Conservation (phyloP, 495 filamentous ascomycete genomes). For the Neurospora sp. region DNA sequence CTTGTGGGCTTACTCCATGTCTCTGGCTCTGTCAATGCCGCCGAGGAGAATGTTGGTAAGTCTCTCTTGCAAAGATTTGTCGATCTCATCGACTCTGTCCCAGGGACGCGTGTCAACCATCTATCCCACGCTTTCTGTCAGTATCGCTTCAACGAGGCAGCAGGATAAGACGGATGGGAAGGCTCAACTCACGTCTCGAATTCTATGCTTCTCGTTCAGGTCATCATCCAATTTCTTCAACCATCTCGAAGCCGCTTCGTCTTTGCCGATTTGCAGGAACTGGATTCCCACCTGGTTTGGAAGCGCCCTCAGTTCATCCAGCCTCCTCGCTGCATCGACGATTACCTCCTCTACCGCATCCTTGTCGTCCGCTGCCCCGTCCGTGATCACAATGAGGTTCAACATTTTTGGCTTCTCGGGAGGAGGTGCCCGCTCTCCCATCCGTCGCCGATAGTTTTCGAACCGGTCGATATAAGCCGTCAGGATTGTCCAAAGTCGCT, state of each 20-base stretch:
- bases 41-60: constrained; percentile 9
- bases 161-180: not conserved
- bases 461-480: constrained; percentile 40
- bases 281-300: constrained; percentile 79
- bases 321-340: constrained; percentile 48
- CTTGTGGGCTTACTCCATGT: not conserved
- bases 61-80: constrained; percentile 6
- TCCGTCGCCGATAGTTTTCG: constrained; percentile 10
- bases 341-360: constrained; percentile 48
- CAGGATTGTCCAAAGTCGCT: constrained; percentile 55
- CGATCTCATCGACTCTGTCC: constrained; percentile 2
- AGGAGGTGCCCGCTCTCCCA: constrained; percentile 10
- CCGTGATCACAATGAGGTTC: constrained; percentile 80
- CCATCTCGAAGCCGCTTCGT: constrained; percentile 38
- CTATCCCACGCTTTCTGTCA: not conserved
- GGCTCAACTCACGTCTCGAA: constrained; percentile 7
- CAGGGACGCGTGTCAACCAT: constrained; percentile 13
- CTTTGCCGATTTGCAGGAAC: constrained; percentile 78
- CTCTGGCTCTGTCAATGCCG: constrained; percentile 1
- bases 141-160: not conserved
- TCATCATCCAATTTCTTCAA: constrained; percentile 6
- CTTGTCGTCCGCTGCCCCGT: constrained; percentile 71
- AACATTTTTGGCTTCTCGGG: constrained; percentile 51
- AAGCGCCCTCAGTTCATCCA: constrained; percentile 60
- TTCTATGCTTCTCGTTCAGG: constrained; percentile 3